Evolutionary conservation across 805 yeast species (phyloP), one percentile per base, ranked within the genome.

Genomic region (Candida ortonii): DNA sequence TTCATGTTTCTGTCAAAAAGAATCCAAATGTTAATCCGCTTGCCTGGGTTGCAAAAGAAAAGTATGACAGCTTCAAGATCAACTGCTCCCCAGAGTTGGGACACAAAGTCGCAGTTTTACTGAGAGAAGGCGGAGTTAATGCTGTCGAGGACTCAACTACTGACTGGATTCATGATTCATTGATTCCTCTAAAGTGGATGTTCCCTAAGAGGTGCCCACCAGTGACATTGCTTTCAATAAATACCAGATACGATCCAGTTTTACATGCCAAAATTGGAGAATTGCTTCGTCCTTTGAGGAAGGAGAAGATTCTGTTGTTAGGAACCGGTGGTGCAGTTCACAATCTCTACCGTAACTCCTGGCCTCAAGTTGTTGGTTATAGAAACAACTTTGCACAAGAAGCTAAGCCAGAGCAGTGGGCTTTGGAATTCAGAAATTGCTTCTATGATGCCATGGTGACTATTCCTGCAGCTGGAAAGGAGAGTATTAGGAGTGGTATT

Each of bases 151-250:
- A 36, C 23, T 36, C 31, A 16, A 36, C 31, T 6, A 36, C 40
- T 3, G 40, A 36, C 30, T 36, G 40, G 40, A 36, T 36, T 18
- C 40, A 36, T 15, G 40, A 36, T 16, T 36, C 40, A 16, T 22
- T 36, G 30, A 36, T 36, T 32, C 40, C 40, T 9, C 25, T 36
- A 28, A 36, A 36, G 18, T 36, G 40, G 40, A 36, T 36, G 40
- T 36, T 36, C 18, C 40, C 40, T 14, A 36, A 36, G 18, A 31
- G 16, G 12, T 36, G 40, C 16, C 40, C 40, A 2, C 40, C 40
- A 11, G 36, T 36, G 13, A 36, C 40, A 2, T 25, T 36, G 7
- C 28, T 36, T 8, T 36, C 40, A 6, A 32, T 36, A 21, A 36
- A 36, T 25, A 26, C 30, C n/a, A 27, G 24, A 13, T 36, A 32